Conservation (phyloP, 2,329 filamentous ascomycete genomes). For the Scedosporium aurantiacum region DNA sequence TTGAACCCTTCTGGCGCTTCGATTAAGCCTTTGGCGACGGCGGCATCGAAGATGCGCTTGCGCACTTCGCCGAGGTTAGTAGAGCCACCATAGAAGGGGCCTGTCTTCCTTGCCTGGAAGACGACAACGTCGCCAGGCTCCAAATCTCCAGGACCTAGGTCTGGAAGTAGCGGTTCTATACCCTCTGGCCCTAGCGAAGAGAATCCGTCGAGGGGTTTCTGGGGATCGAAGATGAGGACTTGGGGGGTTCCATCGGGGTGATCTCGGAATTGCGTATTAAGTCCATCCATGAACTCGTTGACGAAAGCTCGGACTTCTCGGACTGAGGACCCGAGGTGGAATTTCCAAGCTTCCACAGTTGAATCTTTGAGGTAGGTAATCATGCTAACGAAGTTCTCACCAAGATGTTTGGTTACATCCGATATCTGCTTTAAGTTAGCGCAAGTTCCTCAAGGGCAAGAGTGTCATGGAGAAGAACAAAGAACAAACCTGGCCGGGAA, state of each 20-base stretch:
- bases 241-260: slow-evolving; percentile 72
- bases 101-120: slow-evolving; percentile 63
- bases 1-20: slow-evolving; percentile 37
- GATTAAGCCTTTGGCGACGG: slow-evolving; percentile 52
- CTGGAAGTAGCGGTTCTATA: background rate
- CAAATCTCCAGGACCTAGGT: slow-evolving; percentile 18
- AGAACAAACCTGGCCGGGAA: slow-evolving; percentile 48
- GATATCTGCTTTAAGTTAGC: background rate
- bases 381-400: slow-evolving; percentile 48
- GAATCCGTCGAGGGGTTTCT: slow-evolving; percentile 65
- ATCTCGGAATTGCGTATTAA: slow-evolving; percentile 46
- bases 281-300: slow-evolving; percentile 55
- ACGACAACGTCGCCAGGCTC: slow-evolving; percentile 70
- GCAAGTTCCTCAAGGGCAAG: background rate
- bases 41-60: slow-evolving; percentile 55
- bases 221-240: slow-evolving; percentile 62
- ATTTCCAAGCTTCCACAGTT: slow-evolving; percentile 59
- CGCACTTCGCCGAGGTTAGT: slow-evolving; percentile 62
- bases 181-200: slow-evolving; percentile 50
- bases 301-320: slow-evolving; percentile 51
- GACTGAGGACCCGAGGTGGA: background rate
- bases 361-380: slow-evolving; percentile 60
- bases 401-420: background rate
- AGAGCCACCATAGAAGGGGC: slow-evolving; percentile 59
- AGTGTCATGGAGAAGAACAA: background rate